Evolutionary conservation across 2,329 filamentous ascomycete species (phyloP), one percentile per base, ranked within the genome.

Genomic region (Simplicillium aogashimaense): DNA sequence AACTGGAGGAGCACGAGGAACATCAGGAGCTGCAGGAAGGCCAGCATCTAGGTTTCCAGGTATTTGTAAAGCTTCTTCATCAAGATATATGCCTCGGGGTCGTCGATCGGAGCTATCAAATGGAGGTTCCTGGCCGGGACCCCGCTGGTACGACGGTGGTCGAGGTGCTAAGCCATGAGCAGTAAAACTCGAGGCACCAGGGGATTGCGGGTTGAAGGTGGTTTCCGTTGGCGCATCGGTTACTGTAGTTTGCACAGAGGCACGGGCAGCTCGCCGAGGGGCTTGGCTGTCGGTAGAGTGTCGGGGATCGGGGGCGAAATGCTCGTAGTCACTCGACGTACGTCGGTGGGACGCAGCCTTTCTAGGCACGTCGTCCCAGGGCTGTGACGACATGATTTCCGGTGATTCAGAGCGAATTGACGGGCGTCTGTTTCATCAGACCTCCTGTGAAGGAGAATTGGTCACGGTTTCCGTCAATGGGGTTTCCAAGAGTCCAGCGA

Each of bases 131-230:
- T 25, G 20, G 20, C 20, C 20, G 9, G 20, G 20, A 25, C 56
- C 61, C 56, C 70, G 72, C 41, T 70, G 67, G 42, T 74, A 66
- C 2, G 76, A 77, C n/a, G 73, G 64, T 31, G 77, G 76, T 42
- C 75, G 69, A 39, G 76, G 75, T 49, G 75, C 70, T 45, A 79
- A 64, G 18, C 74, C 75, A 48, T 69, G 62, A 40, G 57, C 63
- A 35, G 60, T 60, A 50, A 75, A 72, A 51, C 59, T 71, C 25
- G 73, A 67, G 39, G 64, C 56, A 35, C 66, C 67, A 33, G 76
- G 75, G 29, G 76, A 78, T 46, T 70, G 69, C 35, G 76, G 73
- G 50, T 72, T 78, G 52, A 72, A 66, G 36, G 74, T 78, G 37
- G 74, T 75, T 43, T 78, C 71, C 49, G 74, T 74, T 40, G 65